Evolutionary conservation across 176 grass and related monocot genomes (phyloP).

Genomic region (Saccharum officinarum): DNA sequence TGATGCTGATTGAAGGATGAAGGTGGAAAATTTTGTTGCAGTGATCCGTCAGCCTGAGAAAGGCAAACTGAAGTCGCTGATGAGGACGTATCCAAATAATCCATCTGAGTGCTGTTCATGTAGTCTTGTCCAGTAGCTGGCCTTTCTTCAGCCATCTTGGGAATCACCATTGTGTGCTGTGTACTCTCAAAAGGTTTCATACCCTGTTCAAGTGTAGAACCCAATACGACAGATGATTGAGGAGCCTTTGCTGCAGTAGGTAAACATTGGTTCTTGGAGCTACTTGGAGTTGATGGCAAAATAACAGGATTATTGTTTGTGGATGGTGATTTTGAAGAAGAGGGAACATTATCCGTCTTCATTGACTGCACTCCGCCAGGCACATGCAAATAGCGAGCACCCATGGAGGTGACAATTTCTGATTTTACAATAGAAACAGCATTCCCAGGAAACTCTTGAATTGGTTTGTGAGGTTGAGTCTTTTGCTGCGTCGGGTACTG

Average conservation of each 20-base stretch:
- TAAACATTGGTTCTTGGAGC: slow-evolving; percentile 42
- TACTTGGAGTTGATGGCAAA: slow-evolving; percentile 48
- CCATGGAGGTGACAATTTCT: slow-evolving; percentile 44
- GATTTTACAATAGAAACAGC: slow-evolving; percentile 37
- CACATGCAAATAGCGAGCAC: slow-evolving; percentile 41
- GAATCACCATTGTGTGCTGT: slow-evolving; percentile 39
- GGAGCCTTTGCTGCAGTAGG: slow-evolving; percentile 45
- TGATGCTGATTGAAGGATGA: slow-evolving; percentile 66
- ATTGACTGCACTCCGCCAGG: slow-evolving; percentile 36
- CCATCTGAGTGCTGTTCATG: slow-evolving; percentile 53
- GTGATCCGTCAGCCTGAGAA: slow-evolving; percentile 67
- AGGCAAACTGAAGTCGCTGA: slow-evolving; percentile 79
- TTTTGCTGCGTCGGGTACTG: slow-evolving; percentile 45
- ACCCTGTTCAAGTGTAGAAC: slow-evolving; percentile 34
- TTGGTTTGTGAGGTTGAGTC: slow-evolving; percentile 42
- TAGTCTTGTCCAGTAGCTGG: slow-evolving; percentile 47
- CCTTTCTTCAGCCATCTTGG: slow-evolving; percentile 55
- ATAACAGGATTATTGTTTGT: slow-evolving; percentile 48
- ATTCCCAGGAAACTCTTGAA: slow-evolving; percentile 30
- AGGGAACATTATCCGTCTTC: slow-evolving; percentile 44
- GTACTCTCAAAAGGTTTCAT: slow-evolving; percentile 40
- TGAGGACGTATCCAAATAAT: slow-evolving; percentile 77
- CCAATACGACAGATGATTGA: slow-evolving; percentile 59
- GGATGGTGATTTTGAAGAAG: slow-evolving; percentile 61
- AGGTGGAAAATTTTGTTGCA: slow-evolving; percentile 63